These are phyloP conservation scores for Lentinula raphanica DNA, from an alignment of 768 basidiomycete genomes.

Conservation along the genomic window DNA sequence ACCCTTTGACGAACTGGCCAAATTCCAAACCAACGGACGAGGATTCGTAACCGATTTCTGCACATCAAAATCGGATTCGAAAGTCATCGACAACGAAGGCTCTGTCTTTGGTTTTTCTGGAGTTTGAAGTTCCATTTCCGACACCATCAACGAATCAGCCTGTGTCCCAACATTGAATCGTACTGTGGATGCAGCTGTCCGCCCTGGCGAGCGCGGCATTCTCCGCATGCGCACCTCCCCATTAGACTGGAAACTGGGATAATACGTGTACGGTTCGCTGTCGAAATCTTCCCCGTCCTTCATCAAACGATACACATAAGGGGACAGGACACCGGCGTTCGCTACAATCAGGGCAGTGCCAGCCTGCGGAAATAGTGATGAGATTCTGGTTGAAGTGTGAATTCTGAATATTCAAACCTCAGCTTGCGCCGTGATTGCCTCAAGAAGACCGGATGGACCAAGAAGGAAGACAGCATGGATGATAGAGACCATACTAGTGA, in stretches of 20 bases:
- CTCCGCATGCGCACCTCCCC: slow-evolving; percentile 7
- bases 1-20: not conserved
- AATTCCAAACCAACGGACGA: not conserved
- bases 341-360: slow-evolving; percentile 9
- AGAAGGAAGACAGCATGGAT: slow-evolving; percentile 9
- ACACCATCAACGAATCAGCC: not conserved
- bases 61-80: not conserved
- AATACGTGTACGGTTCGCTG: slow-evolving; percentile 7
- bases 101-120: not conserved
- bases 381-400: too few relatives aligned
- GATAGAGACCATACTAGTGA: slow-evolving; percentile 7
- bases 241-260: not conserved
- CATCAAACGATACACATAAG: slow-evolving; percentile 4
- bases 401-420: too few relatives aligned
- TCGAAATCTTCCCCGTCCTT: slow-evolving; percentile 6
- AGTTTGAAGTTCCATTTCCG: not conserved
- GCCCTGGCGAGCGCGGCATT: not conserved
- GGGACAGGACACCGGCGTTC: slow-evolving; percentile 1
- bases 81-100: not conserved
- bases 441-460: slow-evolving; percentile 7
- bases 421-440: slow-evolving; percentile 8
- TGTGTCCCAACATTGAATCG: not conserved
- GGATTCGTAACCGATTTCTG: not conserved
- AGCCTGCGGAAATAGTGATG: too few relatives aligned
- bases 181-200: not conserved